Evolutionary conservation across 1,139 yeast genomes (phyloP).

Genomic region (Kodamaea sp.): DNA sequence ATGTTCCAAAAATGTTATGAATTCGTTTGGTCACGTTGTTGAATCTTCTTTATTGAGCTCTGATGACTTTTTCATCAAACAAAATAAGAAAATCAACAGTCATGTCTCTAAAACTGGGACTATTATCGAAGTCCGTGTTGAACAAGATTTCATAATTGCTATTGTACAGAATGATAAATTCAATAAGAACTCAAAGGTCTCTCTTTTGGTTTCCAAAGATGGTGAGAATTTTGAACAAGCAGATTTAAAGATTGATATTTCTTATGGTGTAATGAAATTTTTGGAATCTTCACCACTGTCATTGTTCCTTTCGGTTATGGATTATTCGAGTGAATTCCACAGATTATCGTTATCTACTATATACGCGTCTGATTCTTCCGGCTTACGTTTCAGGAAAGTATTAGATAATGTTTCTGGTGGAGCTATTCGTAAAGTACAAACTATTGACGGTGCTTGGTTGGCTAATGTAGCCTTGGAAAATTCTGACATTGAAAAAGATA

Average conservation of each 20-base stretch:
- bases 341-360: slow-evolving; percentile 35
- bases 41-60: slow-evolving; percentile 43
- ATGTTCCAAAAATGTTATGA: slow-evolving; percentile 44
- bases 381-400: slow-evolving; percentile 49
- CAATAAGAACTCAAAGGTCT: slow-evolving; percentile 36
- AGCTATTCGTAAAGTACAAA: slow-evolving; percentile 49
- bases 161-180: slow-evolving; percentile 50
- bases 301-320: slow-evolving; percentile 50
- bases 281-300: slow-evolving; percentile 57
- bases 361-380: slow-evolving; percentile 61
- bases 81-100: slow-evolving; percentile 18
- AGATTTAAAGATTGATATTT: slow-evolving; percentile 44
- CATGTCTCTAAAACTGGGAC: slow-evolving; percentile 30
- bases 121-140: slow-evolving; percentile 47
- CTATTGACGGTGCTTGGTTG: slow-evolving; percentile 71
- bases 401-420: slow-evolving; percentile 43
- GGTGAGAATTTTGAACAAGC: slow-evolving; percentile 51
- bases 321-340: slow-evolving; percentile 19
- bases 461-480: slow-evolving; percentile 34
- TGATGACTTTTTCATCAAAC: slow-evolving; percentile 52
- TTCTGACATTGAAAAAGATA: slow-evolving; percentile 15
- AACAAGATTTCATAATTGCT: slow-evolving; percentile 51
- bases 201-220: slow-evolving; percentile 57
- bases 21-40: slow-evolving; percentile 43
- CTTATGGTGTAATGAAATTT: slow-evolving; percentile 46